Conservation (phyloP, 2,329 filamentous ascomycete genomes). For the Nothophoma quercina region DNA sequence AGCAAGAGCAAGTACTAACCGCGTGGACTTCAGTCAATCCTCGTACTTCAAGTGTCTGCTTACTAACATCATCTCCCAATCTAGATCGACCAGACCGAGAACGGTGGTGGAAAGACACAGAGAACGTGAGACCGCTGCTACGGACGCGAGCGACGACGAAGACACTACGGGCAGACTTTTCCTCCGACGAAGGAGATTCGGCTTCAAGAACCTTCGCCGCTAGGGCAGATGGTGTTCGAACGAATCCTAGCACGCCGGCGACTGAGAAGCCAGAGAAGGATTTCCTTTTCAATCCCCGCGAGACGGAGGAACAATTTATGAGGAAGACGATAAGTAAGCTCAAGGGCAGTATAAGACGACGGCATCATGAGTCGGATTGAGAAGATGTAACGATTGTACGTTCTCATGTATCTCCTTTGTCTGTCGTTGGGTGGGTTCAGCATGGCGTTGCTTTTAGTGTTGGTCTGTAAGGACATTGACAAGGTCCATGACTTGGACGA, state of each 20-base stretch:
- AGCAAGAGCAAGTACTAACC: conserved; percentile 20
- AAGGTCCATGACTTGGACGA: background rate
- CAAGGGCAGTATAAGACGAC: conserved; percentile 11
- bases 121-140: conserved; percentile 19
- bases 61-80: conserved; percentile 12
- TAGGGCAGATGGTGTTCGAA: conserved; percentile 9
- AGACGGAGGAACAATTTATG: conserved; percentile 40
- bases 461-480: background rate
- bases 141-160: conserved; percentile 8
- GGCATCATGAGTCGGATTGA: background rate
- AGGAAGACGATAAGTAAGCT: conserved; percentile 24
- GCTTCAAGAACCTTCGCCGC: conserved; percentile 11
- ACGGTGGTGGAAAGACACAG: conserved; percentile 35
- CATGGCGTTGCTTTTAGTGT: conserved; percentile 7
- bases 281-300: conserved; percentile 37
- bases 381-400: conserved; percentile 2
- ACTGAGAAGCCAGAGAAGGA: conserved; percentile 23
- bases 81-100: conserved; percentile 27
- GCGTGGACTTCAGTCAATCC: conserved; percentile 3
- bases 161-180: conserved; percentile 7
- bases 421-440: background rate
- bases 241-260: conserved; percentile 16
- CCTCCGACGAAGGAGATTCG: conserved; percentile 10
- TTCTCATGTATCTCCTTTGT: conserved; percentile 7
- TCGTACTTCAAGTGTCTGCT: conserved; percentile 6